Base-by-base conservation (phyloP, 2,329 filamentous ascomycete genomes). In the Exophiala aquamarina region DNA sequence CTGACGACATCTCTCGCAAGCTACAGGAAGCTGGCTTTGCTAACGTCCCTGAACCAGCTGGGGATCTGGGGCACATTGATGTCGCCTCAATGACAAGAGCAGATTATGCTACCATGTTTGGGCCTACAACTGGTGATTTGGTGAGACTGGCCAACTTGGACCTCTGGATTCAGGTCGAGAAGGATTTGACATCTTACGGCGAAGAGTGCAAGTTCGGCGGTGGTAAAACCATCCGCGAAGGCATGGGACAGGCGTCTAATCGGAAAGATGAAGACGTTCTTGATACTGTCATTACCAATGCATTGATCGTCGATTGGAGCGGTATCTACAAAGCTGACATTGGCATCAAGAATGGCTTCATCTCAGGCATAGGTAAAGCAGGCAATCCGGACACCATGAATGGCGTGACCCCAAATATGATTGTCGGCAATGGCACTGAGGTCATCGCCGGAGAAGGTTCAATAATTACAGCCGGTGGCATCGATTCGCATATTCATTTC, bases 341-440 rank as follows among this genome's bases (percentile, higher is more conserved):
- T 63, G 92, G 92, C 20, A 84, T 97, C 66, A 95, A 94, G 67
- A 70, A 90, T 58, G 91, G 92, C 2, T 65, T 86, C 31, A 96
- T 97, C 61, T 84, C 85, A 20, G 92, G 83, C 1, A 92, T 97
- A 58, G 92, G 92, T 50, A 96, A 97, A 70, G 89, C 92, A 13
- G 92, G 92, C 15, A 97, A 96, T 61, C 92, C 92, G n/a, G 92
- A 97, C 68, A 82, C 95, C 37, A 96, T 96, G 92, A 86, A 93
- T 23, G 88, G 88, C 3, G 89, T 97, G 5, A 76, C 85, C 49
- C 75, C 82, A 0, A 77, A 83, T 46, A 82, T 97, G 83, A 73
- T 95, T 2, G 82, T 96, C 8, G 92, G 92, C 9, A 86, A 84
- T 54, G 89, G 87, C 57, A 97, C 92, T 0, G 92, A 97, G 72